Base-by-base conservation (phyloP, 2,329 filamentous ascomycete species). In the Neofusicoccum parvum region DNA sequence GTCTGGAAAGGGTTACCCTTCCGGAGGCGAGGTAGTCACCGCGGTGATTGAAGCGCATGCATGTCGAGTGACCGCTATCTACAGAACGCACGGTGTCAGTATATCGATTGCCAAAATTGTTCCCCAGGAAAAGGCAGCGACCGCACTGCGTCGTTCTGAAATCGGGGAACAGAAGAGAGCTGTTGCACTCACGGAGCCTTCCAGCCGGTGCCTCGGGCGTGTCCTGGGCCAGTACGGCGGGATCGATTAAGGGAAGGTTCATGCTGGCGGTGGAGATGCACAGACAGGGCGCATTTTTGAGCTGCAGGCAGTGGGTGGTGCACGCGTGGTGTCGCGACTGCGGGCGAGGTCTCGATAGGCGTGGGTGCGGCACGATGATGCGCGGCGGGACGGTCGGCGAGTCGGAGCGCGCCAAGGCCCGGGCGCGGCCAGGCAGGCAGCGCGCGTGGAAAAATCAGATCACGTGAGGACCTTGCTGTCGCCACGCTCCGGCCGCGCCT, bases 1-100 rank as follows among this genome's bases (percentile, higher is more conserved):
- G 63, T 63, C 41, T 41, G 45, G n/a, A 54, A 50, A 54, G 50
- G 70, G 78, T 67, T 77, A 93, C 92, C 75, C 95, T 90, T 69
- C 95, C 95, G 36, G 94, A 96, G 50, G 95, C 95, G 69, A 99
- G 88, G 72, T 95, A 94, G 79, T 99, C 94, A 78, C 95, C 95
- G 75, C 90, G 92, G 75, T 93, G 92, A 75, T 94, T 97, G 85
- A 99, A 99, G 70, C 94, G 92, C 66, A 89, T 81, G 72, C 86
- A 88, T 41, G 87, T 87, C 56, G 87, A 85, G 78, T 88, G 87
- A 56, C 88, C 87, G 73, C 84, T 87, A 72, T 82, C 85, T 87
- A 65, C 34, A 20, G 27, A 32, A 32, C 20, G 20, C 62, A 39
- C 54, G 43, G 39, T 68, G 15, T 67, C 67, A 72, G 68, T 66